Evolutionary conservation across 192 early-diverging fungal species (phyloP), one percentile per base, ranked within the genome.

Genomic region (Lobulomyces angularis): DNA sequence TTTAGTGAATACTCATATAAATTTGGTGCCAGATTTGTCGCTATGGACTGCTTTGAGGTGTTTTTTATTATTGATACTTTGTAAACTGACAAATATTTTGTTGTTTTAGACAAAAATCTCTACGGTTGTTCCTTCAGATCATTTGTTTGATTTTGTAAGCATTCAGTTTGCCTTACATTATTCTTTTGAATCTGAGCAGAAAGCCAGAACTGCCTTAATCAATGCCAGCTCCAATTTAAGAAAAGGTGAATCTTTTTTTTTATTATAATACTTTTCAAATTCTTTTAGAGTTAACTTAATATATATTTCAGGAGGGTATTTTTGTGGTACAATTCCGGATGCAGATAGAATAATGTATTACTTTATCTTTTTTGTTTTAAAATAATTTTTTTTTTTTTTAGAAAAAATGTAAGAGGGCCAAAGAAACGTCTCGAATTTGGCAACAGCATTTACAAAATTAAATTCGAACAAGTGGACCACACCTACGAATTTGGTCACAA

Each of bases 91-190:
- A 27, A 34, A 33, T 35, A 37, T 2, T 25, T 43, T 26, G 21
- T 55, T 1, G 38, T 37, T 1, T 9, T 14, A 9, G 45, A 30
- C 3, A 35, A 48, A 23, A 18, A 18, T 24, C 16, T 36, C 16
- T 4, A 6, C 28, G 6, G 35, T 5, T 7, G 25, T 43, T 37
- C 27, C 17, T 54, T 39, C 38, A 19, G 55, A 77, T 27, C 45
- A 60, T 24, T 42, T 46, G 14, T 84, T 88, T 37, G 84, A 94
- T 51, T 65, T 90, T 20, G 85, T 92, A n/a, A 88, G 81, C 28
- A 81, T 84, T 56, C 95, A 99, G 50, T 99, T 99, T 55, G 93
- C 88, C 48, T 55, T 96, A 34, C 95, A 96, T 58, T 99, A 99
- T 58, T 81, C 87, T 0, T 96, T 93, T 48, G 84, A 88, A 43